These are phyloP conservation scores for Leishmania guyanensis DNA, from an alignment of 208 protist species.

Conservation along the genomic window DNA sequence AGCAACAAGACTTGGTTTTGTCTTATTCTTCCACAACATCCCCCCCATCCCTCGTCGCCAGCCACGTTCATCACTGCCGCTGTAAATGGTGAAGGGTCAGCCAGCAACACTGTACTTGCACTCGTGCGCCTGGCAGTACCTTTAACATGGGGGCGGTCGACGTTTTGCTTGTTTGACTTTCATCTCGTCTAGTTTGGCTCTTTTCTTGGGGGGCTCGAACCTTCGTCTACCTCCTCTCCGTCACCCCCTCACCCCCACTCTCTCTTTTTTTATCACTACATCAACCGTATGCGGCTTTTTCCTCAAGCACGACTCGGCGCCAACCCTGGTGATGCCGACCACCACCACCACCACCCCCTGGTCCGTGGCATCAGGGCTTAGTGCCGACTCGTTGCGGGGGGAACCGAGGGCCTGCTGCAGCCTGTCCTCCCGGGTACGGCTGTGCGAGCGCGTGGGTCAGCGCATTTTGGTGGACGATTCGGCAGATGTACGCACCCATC, in stretches of 20 bases:
- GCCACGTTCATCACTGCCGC: too few species aligned
- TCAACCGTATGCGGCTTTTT: too few species aligned
- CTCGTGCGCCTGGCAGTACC: neutral
- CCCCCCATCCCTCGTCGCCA: neutral
- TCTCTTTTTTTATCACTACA: too few species aligned
- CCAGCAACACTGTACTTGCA: neutral
- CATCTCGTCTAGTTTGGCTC: neutral
- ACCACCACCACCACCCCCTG: constrained; percentile 1
- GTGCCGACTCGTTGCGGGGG: neutral
- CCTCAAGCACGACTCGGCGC: too few species aligned
- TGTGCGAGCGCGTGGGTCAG: neutral
- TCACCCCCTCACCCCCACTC: too few species aligned
- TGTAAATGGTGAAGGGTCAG: too few species aligned
- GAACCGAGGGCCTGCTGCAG: neutral
- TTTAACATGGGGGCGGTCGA: neutral
- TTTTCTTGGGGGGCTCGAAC: neutral
- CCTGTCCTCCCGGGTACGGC: neutral
- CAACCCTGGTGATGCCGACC: neutral
- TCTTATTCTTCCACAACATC: neutral
- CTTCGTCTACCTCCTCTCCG: neutral
- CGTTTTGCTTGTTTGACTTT: constrained; percentile 7
- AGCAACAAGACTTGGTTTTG: too few species aligned
- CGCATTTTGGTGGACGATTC: neutral
- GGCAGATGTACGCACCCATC: neutral
- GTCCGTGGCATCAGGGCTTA: neutral